These are phyloP conservation scores for Ulota crispa DNA, from an alignment of 225 moss, liverwort and hornwort species.

Conservation along the genomic window DNA sequence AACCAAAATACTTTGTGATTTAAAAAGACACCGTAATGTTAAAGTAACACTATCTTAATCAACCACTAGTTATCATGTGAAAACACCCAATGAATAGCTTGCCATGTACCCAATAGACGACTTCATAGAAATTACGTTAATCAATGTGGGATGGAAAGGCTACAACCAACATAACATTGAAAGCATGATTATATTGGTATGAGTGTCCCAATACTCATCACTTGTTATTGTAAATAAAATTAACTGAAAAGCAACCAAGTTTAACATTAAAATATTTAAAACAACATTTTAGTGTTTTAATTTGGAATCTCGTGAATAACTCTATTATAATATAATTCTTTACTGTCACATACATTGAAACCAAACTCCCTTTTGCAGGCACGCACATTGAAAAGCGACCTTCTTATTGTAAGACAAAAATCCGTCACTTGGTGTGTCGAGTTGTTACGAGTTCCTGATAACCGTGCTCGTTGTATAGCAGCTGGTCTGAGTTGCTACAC, in stretches of 20 bases:
- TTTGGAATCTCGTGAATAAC: accelerated
- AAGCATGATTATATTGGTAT: accelerated
- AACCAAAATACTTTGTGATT: no score
- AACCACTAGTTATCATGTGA: no score
- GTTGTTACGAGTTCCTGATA: conserved; percentile 67
- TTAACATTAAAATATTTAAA: accelerated
- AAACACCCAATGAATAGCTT: no score
- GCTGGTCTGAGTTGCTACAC: conserved; percentile 49
- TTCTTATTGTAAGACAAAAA: conserved; percentile 70
- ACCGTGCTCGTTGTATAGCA: conserved; percentile 71
- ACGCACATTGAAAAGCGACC: conserved; percentile 53
- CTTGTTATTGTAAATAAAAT: background rate
- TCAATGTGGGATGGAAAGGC: background rate
- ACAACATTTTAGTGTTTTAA: background rate
- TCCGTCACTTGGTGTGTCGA: conserved; percentile 85
- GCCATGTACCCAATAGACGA: no score
- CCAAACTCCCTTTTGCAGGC: conserved; percentile 32
- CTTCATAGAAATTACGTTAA: background rate
- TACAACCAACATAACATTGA: background rate
- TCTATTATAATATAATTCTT: background rate
- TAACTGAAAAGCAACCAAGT: accelerated
- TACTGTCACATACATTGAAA: background rate
- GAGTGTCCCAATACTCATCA: background rate
- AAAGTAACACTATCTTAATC: no score
- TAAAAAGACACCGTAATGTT: no score